These are phyloP conservation scores for Pleurotus pulmonarius DNA, from an alignment of 768 basidiomycete species.

Conservation along the genomic window DNA sequence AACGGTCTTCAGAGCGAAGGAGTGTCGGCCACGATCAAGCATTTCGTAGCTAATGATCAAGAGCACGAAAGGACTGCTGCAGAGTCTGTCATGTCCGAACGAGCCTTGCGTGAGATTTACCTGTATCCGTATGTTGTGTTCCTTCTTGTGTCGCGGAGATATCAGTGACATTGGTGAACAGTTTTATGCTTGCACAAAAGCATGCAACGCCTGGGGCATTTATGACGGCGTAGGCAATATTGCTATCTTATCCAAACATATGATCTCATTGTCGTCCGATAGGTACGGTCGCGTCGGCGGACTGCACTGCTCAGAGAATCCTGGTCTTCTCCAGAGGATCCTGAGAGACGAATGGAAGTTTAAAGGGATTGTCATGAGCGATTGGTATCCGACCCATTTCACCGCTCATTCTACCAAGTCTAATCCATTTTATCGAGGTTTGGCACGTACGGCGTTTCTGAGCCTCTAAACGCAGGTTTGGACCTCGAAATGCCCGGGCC, in stretches of 20 bases:
- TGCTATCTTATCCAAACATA: neutral
- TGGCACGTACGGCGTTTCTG: constrained; percentile 69
- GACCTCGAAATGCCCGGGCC: constrained; percentile 80
- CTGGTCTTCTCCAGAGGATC: constrained; percentile 53
- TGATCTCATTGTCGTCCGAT: neutral
- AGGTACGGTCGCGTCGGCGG: constrained; percentile 73
- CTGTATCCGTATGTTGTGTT: constrained; percentile 52
- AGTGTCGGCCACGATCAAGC: constrained; percentile 70
- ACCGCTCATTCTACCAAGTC: neutral
- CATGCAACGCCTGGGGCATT: constrained; percentile 57
- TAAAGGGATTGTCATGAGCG: constrained; percentile 68
- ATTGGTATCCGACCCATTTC: constrained; percentile 49
- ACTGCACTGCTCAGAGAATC: constrained; percentile 66
- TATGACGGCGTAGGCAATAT: constrained; percentile 55
- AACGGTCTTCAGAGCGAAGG: constrained; percentile 65
- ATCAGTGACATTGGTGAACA: constrained; percentile 16
- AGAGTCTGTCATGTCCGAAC: constrained; percentile 59
- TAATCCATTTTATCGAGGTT: constrained; percentile 38
- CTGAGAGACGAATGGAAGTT: constrained; percentile 77
- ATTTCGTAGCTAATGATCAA: constrained; percentile 72
- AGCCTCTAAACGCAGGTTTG: constrained; percentile 66
- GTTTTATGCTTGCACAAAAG: constrained; percentile 68
- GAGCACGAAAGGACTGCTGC: constrained; percentile 67
- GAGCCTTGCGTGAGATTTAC: constrained; percentile 71
- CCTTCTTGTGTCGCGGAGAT: neutral